A percentile compares a stretch with the other conserved stretches of the same genome.
These are phyloP conservation scores for Paraphoma chrysanthemicola DNA, from an alignment of 2,329 filamentous ascomycete species.

Conservation along the genomic window DNA sequence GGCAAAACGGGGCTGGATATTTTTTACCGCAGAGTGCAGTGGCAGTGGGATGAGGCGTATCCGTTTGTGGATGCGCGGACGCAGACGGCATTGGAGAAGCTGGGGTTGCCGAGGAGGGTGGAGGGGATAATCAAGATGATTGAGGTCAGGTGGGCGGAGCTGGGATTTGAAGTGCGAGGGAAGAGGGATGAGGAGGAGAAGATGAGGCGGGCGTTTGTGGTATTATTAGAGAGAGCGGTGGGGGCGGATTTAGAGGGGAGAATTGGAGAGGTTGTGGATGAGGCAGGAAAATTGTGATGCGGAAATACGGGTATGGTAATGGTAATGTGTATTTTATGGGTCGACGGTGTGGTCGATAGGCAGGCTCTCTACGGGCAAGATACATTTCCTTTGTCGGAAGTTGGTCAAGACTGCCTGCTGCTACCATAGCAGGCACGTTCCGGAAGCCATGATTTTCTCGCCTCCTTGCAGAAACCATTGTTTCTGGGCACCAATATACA, in stretches of 20 bases:
- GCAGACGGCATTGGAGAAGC: constrained; percentile 38
- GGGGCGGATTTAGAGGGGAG: constrained; percentile 50
- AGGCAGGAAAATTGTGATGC: constrained; percentile 12
- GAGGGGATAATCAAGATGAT: constrained; percentile 43
- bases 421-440: too few species aligned
- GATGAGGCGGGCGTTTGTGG: constrained; percentile 50
- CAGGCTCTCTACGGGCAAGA: not conserved
- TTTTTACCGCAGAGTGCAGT: constrained; percentile 52
- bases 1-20: constrained; percentile 52
- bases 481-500: too few species aligned
- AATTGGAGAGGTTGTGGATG: constrained; percentile 30
- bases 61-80: constrained; percentile 51
- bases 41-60: constrained; percentile 48
- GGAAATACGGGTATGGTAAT: not conserved
- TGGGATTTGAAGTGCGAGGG: constrained; percentile 42
- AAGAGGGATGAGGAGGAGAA: constrained; percentile 18
- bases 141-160: constrained; percentile 45
- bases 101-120: constrained; percentile 46
- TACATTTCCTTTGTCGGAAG: not conserved
- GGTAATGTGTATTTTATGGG: not conserved
- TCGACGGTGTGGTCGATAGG: not conserved
- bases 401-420: too few species aligned
- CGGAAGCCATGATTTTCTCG: too few species aligned
- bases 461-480: too few species aligned
- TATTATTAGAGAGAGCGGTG: constrained; percentile 48